A percentile compares a stretch with the other conserved stretches of the same genome.
Evolutionary conservation across 192 early-diverging fungal species (phyloP).

Genomic region (Phlyctochytrium arcticum): DNA sequence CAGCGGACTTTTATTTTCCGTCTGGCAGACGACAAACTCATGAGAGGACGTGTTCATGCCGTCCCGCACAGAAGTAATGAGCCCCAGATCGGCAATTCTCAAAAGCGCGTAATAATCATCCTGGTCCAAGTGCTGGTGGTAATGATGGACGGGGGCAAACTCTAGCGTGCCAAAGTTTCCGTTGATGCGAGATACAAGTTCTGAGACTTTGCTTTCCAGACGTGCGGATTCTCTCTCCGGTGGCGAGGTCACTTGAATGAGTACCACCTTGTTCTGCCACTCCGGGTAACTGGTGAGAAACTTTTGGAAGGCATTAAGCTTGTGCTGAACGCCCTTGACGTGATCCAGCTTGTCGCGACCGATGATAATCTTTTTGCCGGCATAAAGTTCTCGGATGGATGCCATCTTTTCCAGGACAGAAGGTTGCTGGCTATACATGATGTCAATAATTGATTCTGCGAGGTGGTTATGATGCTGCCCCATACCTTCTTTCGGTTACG

Average conservation of each 20-base stretch:
- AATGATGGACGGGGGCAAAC: slow-evolving; percentile 90
- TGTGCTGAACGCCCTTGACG: slow-evolving; percentile 91
- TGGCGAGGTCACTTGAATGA: slow-evolving; percentile 95
- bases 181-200: slow-evolving; percentile 92
- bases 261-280: slow-evolving; percentile 84
- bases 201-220: slow-evolving; percentile 79
- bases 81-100: slow-evolving; percentile 84
- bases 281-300: slow-evolving; percentile 88
- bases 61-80: slow-evolving; percentile 90
- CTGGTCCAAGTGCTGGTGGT: slow-evolving; percentile 85
- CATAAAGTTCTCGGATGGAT: slow-evolving; percentile 75
- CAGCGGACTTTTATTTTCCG: slow-evolving; percentile 78
- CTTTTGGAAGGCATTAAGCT: slow-evolving; percentile 90
- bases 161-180: slow-evolving; percentile 91
- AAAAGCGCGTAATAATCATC: slow-evolving; percentile 96
- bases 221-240: slow-evolving; percentile 53
- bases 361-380: slow-evolving; percentile 88
- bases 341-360: slow-evolving; percentile 95
- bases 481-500: slow-evolving; percentile 47
- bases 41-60: slow-evolving; percentile 98
- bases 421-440: slow-evolving; percentile 47
- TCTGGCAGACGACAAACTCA: slow-evolving; percentile 91
- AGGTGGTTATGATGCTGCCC: too few relatives aligned
- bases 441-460: background rate
- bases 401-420: slow-evolving; percentile 75